These are phyloP conservation scores for Trapa bicornis DNA, from an alignment of 345 rosid genomes.

Conservation along the genomic window DNA sequence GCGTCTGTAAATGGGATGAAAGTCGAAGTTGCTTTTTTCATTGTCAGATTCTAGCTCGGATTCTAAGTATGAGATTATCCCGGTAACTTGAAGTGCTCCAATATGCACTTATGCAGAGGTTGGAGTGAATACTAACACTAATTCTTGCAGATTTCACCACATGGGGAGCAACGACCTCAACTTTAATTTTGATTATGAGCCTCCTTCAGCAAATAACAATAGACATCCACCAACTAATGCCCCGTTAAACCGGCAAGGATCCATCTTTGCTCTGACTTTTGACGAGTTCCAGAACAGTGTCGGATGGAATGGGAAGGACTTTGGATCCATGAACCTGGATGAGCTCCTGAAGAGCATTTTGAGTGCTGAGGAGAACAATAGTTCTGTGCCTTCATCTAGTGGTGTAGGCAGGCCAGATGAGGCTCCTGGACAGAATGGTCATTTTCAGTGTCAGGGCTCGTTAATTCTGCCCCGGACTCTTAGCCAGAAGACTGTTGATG, in stretches of 20 bases:
- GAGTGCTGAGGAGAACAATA: constrained; percentile 18
- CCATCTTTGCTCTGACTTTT: constrained; percentile 73
- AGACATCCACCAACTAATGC: constrained; percentile 22
- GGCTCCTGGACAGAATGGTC: constrained; percentile 12
- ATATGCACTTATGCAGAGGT: neutral
- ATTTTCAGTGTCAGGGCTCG: constrained; percentile 84
- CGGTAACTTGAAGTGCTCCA: neutral
- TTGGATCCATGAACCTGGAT: constrained; percentile 98
- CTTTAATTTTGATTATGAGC: constrained; percentile 45
- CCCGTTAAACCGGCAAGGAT: constrained; percentile 50
- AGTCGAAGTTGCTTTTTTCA: neutral
- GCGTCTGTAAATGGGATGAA: neutral
- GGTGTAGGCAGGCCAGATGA: constrained; percentile 21
- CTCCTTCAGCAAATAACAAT: constrained; percentile 19
- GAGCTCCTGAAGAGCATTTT: constrained; percentile 30
- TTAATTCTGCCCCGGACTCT: constrained; percentile 72
- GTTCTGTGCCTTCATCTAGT: neutral
- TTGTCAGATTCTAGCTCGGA: neutral
- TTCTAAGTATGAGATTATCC: neutral
- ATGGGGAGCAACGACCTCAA: constrained; percentile 51
- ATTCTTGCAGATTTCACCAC: constrained; percentile 20
- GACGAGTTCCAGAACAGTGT: constrained; percentile 79
- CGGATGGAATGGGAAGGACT: constrained; percentile 63
- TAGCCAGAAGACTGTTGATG: constrained; percentile 85
- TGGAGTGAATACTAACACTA: constrained; percentile 4